These are phyloP conservation scores for Globisporangium spinosum DNA, from an alignment of 352 stramenopile species.

Conservation along the genomic window DNA sequence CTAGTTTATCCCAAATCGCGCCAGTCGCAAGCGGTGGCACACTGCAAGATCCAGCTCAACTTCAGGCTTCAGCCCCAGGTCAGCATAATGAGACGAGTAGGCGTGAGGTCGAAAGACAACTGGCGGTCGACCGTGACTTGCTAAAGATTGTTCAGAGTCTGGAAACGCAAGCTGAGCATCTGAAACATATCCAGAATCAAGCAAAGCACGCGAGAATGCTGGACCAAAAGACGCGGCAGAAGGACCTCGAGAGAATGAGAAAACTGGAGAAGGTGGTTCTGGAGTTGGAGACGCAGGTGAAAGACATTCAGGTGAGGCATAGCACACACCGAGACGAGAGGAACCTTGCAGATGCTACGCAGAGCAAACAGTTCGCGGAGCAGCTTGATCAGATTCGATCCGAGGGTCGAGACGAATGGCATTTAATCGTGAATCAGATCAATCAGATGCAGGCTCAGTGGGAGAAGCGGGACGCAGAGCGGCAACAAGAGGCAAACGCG, in stretches of 20 bases:
- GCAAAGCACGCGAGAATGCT: background rate
- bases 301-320: background rate
- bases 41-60: background rate
- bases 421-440: background rate
- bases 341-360: background rate
- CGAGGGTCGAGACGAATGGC: background rate
- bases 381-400: background rate
- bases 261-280: background rate
- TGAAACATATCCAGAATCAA: constrained; percentile 5
- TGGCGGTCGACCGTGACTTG: background rate
- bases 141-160: background rate
- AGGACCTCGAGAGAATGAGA: background rate
- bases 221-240: background rate
- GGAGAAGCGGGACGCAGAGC: background rate
- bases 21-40: background rate
- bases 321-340: background rate
- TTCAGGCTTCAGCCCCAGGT: too few relatives aligned
- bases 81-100: background rate
- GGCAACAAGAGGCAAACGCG: background rate
- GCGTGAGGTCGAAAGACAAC: background rate
- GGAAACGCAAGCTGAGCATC: constrained; percentile 3
- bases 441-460: background rate
- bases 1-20: background rate
- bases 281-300: constrained; percentile 1
- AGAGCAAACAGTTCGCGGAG: background rate